These are phyloP conservation scores for Colletotrichum eleusines DNA, from an alignment of 2,329 filamentous ascomycete species.

Conservation along the genomic window DNA sequence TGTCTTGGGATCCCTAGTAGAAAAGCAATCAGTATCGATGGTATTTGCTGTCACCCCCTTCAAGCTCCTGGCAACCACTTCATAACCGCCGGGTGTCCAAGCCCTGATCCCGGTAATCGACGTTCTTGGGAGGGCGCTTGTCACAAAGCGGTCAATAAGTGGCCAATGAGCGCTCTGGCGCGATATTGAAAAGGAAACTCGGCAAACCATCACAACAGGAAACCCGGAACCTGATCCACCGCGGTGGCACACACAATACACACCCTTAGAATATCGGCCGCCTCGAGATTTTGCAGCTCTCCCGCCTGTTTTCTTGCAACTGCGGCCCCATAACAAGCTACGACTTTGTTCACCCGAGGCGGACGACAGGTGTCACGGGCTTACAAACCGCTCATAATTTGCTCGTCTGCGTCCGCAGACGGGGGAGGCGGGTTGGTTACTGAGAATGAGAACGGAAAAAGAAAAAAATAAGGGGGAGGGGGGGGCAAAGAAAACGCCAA, in stretches of 20 bases:
- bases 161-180: slow-evolving; percentile 1
- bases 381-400: too few relatives aligned
- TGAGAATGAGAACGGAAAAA: background rate
- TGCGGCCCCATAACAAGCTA: background rate
- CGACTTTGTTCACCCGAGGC: background rate
- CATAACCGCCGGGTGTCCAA: background rate
- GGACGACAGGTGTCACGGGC: background rate
- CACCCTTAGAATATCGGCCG: background rate
- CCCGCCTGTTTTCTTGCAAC: background rate
- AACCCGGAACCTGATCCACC: slow-evolving; percentile 33
- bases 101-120: background rate
- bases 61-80: background rate
- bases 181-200: slow-evolving; percentile 23
- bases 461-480: background rate
- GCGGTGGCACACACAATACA: background rate
- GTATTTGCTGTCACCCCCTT: background rate
- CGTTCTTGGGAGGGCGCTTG: background rate
- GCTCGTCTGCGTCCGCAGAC: background rate
- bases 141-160: slow-evolving; percentile 13
- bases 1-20: too few relatives aligned
- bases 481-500: slow-evolving; percentile 1
- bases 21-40: background rate
- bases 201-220: slow-evolving; percentile 22
- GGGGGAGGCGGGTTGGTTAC: too few relatives aligned
- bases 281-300: background rate